Conservation (phyloP, 371 early-diverging fungal genomes). For the Circinella minor region DNA sequence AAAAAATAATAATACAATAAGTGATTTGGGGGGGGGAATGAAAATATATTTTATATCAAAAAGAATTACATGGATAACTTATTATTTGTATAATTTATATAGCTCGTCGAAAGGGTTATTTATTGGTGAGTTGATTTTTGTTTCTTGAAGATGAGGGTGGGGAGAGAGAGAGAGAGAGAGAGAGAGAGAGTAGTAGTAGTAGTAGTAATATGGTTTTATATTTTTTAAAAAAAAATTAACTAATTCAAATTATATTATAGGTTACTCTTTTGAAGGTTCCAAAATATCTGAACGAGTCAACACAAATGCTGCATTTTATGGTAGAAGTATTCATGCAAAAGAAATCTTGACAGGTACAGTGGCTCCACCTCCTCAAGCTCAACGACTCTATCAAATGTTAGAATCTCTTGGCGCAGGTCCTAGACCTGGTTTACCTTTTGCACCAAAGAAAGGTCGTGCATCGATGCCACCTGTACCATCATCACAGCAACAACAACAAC, state of each 20-base stretch:
- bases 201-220: no score
- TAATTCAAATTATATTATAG: conserved; percentile 4
- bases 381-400: conserved; percentile 34
- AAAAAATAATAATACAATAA: neutral
- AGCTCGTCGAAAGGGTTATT: conserved; percentile 43
- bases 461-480: conserved; percentile 3
- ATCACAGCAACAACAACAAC: conserved; percentile 2
- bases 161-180: neutral
- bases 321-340: conserved; percentile 33
- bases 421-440: conserved; percentile 27
- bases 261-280: conserved; percentile 48
- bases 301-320: conserved; percentile 44
- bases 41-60: neutral
- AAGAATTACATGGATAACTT: no score
- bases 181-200: no score
- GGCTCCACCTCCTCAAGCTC: conserved; percentile 30
- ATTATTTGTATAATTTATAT: neutral
- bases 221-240: neutral
- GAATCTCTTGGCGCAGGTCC: conserved; percentile 36
- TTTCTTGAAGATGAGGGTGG: no score
- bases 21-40: neutral
- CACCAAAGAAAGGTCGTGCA: conserved; percentile 15
- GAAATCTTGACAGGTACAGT: conserved; percentile 40
- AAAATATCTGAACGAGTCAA: conserved; percentile 43
- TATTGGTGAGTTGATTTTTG: conserved; percentile 25